phyloP scores from a whole-genome alignment of 441 rosid genomes.

The Pelargonium cotyledonis region DNA sequence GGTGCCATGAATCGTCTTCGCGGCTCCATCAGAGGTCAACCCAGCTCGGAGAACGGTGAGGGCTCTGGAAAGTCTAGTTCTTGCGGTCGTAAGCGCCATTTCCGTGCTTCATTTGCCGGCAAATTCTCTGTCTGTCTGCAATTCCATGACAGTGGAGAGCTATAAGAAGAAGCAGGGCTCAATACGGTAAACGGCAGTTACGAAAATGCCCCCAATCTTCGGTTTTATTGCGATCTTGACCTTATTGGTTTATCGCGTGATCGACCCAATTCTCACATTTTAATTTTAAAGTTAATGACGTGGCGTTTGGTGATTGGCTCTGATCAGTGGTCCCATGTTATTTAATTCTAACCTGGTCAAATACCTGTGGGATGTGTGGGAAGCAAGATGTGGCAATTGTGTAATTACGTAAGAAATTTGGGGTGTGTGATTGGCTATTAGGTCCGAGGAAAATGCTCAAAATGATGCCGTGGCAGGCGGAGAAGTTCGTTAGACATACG shows the following conservation, averaged over 20 bases:
- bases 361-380: too few species aligned
- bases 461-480: constrained; percentile 16
- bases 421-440: neutral
- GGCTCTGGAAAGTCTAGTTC: constrained; percentile 26
- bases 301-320: neutral
- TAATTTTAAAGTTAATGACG: neutral
- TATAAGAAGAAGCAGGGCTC: neutral
- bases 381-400: neutral
- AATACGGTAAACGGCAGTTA: neutral
- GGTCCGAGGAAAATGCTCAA: neutral
- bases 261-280: neutral
- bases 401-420: neutral
- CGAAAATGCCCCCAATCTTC: neutral
- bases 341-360: too few species aligned
- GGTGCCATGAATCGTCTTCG: constrained; percentile 5
- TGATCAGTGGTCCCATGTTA: too few species aligned
- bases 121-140: neutral
- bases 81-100: constrained; percentile 33
- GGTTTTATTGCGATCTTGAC: constrained; percentile 17
- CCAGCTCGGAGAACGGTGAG: constrained; percentile 17
- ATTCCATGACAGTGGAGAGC: neutral
- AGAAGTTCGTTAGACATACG: constrained; percentile 1
- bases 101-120: constrained; percentile 6
- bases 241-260: neutral
- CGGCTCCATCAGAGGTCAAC: constrained; percentile 6